phyloP scores from a whole-genome alignment of 352 stramenopile genomes.

The Globisporangium middletonii region DNA sequence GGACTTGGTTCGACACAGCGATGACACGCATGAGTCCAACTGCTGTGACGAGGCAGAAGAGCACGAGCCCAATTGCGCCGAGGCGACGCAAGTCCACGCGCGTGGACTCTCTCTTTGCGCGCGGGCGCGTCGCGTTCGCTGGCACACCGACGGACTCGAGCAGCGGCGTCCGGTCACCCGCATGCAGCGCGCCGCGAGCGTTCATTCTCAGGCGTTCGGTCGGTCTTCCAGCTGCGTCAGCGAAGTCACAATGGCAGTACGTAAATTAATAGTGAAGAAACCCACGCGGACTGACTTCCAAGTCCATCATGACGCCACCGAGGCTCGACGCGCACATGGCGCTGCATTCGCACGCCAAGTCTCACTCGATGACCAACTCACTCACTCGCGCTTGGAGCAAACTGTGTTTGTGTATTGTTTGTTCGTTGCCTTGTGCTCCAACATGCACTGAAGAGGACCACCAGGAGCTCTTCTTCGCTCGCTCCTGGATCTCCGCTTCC shows the following conservation, averaged over 20 bases:
- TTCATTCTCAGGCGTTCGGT: constrained; percentile 6
- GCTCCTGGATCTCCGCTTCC: not conserved
- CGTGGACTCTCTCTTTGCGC: constrained; percentile 5
- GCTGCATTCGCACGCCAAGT: too few species aligned
- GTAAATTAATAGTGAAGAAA: not conserved
- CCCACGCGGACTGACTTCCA: not conserved
- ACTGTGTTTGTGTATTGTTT: not conserved
- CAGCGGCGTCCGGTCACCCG: constrained; percentile 9
- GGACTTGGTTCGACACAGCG: constrained; percentile 21
- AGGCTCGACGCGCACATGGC: too few species aligned
- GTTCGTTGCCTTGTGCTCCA: not conserved
- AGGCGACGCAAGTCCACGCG: constrained; percentile 14
- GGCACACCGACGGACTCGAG: constrained; percentile 1
- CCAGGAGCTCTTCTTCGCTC: not conserved
- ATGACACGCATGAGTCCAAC: constrained; percentile 15
- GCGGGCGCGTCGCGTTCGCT: not conserved
- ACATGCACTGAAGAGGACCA: not conserved
- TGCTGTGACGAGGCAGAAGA: constrained; percentile 15
- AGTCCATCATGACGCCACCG: too few species aligned
- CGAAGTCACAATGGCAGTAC: not conserved
- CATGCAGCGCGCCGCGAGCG: constrained; percentile 10
- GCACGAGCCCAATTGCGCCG: constrained; percentile 14
- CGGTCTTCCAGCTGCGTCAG: too few species aligned
- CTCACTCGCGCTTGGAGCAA: not conserved
- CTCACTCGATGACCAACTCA: too few species aligned